Evolutionary conservation across 139 green algal genomes (phyloP), one percentile per base, ranked within the genome.

Genomic region (Coelastrella sp.): DNA sequence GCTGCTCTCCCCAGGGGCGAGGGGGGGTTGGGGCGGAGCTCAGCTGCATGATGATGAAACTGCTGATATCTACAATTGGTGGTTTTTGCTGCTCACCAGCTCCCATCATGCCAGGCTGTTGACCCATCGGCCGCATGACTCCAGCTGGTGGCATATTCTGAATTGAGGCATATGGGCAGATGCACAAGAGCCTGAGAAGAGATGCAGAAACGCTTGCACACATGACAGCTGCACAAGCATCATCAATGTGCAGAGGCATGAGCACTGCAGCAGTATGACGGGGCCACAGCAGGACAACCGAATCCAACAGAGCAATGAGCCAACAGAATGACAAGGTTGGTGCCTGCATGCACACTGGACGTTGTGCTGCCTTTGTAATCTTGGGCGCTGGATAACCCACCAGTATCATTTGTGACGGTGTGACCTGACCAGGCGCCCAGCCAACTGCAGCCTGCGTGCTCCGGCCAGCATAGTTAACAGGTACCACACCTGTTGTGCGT

Each of bases 321-420:
- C 35, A 49, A 49, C 35, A 49, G 35, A 49, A 49, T 49, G 35
- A 49, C 35, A 49, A 49, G 35, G 35, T 49, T 49, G 35, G 35
- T 49, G 35, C 35, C 35, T 49, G 35, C 35, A 17, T 82, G n/a
- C 24, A 24, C 75, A 19, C 14, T 24, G 14, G n/a, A 17, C 24
- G 20, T 66, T 66, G 25, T 56, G 66, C 17, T 24, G 35, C 6
- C 49, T 70, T 6, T 85, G 35, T 49, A 3, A 49, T n/a, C 17
- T 72, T 14, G 3, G 63, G 12, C 17, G 27, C 35, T 56, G 12
- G 14, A 15, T 12, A 24, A 20, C 87, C 65, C 78, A 90, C 87
- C 87, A 91, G 35, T 25, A 91, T 91, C 61, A 91, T 79, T 66
- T 91, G 87, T 8, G 87, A 87, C 8, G 87, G 78, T 14, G 66